A percentile compares a stretch with the other conserved stretches of the same genome.
Conservation (phyloP, 352 stramenopile genomes). For the Phytophthora idaei region DNA sequence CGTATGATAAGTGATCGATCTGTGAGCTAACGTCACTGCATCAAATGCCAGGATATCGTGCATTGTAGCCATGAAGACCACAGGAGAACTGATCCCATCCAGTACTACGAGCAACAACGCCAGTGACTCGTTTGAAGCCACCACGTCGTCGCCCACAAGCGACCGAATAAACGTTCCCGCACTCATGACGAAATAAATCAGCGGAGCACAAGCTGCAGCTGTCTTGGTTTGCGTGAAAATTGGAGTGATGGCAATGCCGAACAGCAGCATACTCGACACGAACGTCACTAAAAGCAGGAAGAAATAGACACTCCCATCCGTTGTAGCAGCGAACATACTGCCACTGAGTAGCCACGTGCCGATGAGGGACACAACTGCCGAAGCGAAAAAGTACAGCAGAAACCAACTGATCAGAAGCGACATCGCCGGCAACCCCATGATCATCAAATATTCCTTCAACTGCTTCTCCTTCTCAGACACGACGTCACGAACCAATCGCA, state of each 20-base stretch:
- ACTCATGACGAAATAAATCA: conserved; percentile 69
- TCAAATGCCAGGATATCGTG: conserved; percentile 62
- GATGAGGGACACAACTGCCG: conserved; percentile 51
- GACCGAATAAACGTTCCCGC: conserved; percentile 60
- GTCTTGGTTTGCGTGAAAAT: conserved; percentile 80
- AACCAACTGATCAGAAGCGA: conserved; percentile 81
- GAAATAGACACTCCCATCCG: conserved; percentile 52
- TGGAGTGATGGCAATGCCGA: conserved; percentile 73
- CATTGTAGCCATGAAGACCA: conserved; percentile 74
- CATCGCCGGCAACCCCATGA: conserved; percentile 85
- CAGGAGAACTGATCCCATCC: conserved; percentile 62
- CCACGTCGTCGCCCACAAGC: conserved; percentile 51
- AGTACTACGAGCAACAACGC: conserved; percentile 43
- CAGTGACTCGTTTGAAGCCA: conserved; percentile 45
- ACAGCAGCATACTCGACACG: conserved; percentile 65
- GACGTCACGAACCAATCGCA: conserved; percentile 82
- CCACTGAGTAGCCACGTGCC: conserved; percentile 60
- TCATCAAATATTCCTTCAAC: conserved; percentile 90
- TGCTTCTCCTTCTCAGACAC: conserved; percentile 92
- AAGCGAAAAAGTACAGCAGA: conserved; percentile 78
- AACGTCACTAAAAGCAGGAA: conserved; percentile 68
- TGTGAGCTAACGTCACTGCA: conserved; percentile 37
- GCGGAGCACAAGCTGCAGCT: conserved; percentile 57
- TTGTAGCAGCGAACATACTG: conserved; percentile 64
- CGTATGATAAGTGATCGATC: conserved; percentile 53